Evolutionary conservation across 306 rosid species (phyloP).

Genomic region (Betula pendula): DNA sequence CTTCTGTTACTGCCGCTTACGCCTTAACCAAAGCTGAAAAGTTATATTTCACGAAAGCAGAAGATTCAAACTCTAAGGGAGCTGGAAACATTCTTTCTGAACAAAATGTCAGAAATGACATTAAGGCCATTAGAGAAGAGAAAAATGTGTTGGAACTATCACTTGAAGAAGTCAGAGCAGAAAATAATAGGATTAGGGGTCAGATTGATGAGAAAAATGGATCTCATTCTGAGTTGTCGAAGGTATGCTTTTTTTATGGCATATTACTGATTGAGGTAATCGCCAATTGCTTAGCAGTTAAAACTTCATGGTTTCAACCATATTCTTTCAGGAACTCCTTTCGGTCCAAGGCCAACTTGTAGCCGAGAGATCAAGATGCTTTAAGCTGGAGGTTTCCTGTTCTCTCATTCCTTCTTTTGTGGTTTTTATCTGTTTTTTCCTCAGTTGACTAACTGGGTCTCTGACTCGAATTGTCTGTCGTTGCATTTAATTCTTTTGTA

Average conservation of each 20-base stretch:
- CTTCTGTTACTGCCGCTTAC: constrained; percentile 95
- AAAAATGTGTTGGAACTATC: constrained; percentile 56
- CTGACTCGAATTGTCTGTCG: not conserved
- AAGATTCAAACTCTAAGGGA: constrained; percentile 46
- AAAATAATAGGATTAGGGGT: constrained; percentile 61
- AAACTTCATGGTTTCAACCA: constrained; percentile 29
- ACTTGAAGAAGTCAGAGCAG: constrained; percentile 60
- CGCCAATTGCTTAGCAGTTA: constrained; percentile 1
- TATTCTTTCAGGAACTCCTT: constrained; percentile 72
- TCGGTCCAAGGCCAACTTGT: constrained; percentile 91
- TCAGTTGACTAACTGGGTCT: no score
- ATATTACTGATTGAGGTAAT: constrained; percentile 21
- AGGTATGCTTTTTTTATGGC: constrained; percentile 46
- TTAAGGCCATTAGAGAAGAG: constrained; percentile 62
- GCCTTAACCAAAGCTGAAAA: constrained; percentile 83
- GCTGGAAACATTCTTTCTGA: constrained; percentile 33
- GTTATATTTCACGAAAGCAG: constrained; percentile 48
- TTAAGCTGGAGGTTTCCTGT: constrained; percentile 72
- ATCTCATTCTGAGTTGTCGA: constrained; percentile 80
- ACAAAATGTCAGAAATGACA: constrained; percentile 35
- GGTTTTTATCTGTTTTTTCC: no score
- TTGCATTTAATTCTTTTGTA: constrained; percentile 11
- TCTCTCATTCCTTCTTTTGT: constrained; percentile 8
- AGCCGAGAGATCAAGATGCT: constrained; percentile 96
- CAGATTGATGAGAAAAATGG: constrained; percentile 64